These are phyloP conservation scores for Cerrena zonata DNA, from an alignment of 1,284 basidiomycete species.

Conservation along the genomic window DNA sequence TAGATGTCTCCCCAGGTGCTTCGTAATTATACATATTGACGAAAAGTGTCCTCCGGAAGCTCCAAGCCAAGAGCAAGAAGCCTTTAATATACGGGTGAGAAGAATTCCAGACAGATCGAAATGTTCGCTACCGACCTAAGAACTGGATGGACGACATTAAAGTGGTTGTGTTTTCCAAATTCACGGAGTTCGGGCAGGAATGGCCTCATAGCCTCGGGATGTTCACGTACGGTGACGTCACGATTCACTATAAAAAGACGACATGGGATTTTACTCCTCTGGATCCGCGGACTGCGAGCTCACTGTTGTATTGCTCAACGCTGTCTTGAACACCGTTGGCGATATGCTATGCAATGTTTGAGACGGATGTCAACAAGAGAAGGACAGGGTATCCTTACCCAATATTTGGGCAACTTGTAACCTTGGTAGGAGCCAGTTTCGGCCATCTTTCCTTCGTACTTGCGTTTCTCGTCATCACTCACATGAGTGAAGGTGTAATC, in stretches of 20 bases:
- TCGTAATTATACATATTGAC: conserved; percentile 27
- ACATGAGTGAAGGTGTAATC: conserved; percentile 52
- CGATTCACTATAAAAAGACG: conserved; percentile 16
- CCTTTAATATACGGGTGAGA: too few species aligned
- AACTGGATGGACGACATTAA: conserved; percentile 22
- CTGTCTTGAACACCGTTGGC: conserved; percentile 53
- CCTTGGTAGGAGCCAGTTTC: conserved; percentile 49
- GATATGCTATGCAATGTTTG: conserved; percentile 41
- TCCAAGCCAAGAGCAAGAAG: conserved; percentile 36
- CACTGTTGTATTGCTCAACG: conserved; percentile 55
- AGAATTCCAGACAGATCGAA: too few species aligned
- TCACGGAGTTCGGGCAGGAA: conserved; percentile 38
- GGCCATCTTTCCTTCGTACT: conserved; percentile 43
- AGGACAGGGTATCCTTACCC: conserved; percentile 30
- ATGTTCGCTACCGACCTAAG: conserved; percentile 13
- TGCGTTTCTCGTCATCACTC: conserved; percentile 48
- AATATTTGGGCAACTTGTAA: conserved; percentile 51
- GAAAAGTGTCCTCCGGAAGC: conserved; percentile 30
- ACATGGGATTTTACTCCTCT: background rate
- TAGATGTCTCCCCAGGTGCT: conserved; percentile 23
- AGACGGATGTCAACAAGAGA: background rate
- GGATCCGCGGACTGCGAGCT: conserved; percentile 14
- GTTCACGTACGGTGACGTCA: conserved; percentile 22
- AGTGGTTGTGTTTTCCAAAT: conserved; percentile 29
- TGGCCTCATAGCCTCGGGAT: conserved; percentile 32